These are phyloP conservation scores for Colletotrichum sojae DNA, from an alignment of 2,329 filamentous ascomycete genomes.

Conservation along the genomic window DNA sequence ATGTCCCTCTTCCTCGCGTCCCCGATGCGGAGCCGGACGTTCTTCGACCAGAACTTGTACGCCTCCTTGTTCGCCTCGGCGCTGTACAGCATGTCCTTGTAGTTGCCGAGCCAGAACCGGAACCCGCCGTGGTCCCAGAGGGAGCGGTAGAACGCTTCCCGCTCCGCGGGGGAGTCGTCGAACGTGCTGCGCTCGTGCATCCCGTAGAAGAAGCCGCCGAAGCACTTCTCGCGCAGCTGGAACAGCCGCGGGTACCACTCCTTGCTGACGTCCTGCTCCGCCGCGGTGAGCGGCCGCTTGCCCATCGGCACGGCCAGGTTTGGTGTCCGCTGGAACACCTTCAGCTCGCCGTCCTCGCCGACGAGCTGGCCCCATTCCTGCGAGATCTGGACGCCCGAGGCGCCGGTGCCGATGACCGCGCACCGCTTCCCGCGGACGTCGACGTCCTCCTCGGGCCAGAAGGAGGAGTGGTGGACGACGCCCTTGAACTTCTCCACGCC, in stretches of 20 bases:
- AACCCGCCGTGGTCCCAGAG: conserved; percentile 69
- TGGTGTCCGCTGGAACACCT: conserved; percentile 77
- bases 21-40: conserved; percentile 63
- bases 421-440: conserved; percentile 70
- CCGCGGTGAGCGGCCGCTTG: conserved; percentile 48
- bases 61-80: conserved; percentile 64
- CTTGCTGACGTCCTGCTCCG: conserved; percentile 65
- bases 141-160: conserved; percentile 62
- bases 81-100: conserved; percentile 65
- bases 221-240: conserved; percentile 64
- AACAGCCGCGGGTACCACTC: conserved; percentile 66
- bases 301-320: conserved; percentile 75
- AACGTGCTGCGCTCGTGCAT: conserved; percentile 68
- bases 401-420: conserved; percentile 75
- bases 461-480: conserved; percentile 70
- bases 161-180: conserved; percentile 65
- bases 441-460: conserved; percentile 72
- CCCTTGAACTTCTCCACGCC: conserved; percentile 74
- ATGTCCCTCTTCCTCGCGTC: conserved; percentile 64
- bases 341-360: conserved; percentile 64
- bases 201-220: conserved; percentile 71
- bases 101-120: conserved; percentile 66
- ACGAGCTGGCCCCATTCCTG: conserved; percentile 66
- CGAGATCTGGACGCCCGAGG: conserved; percentile 74
- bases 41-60: conserved; percentile 70